Evolutionary conservation across 345 rosid genomes (phyloP), one percentile per base, ranked within the genome.

Genomic region (Clausena lansium): DNA sequence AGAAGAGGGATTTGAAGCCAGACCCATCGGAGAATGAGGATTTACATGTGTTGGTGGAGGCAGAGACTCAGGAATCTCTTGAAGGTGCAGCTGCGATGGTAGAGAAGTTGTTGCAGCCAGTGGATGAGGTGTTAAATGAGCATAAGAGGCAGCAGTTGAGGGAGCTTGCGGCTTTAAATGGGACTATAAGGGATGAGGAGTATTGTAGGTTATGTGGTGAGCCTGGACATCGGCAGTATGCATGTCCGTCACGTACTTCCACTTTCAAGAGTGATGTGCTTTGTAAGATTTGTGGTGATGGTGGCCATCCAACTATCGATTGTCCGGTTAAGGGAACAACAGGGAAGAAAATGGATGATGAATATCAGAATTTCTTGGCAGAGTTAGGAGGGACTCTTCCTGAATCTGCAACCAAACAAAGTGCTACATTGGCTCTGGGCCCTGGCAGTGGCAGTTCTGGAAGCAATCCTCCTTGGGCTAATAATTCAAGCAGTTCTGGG

Each of bases 271-370:
- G 98, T 83, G 99, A 88, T 81, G 99, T 97, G 70, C 97, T 91
- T 74, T 94, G 99, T 80, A 94, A 94, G 91, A 94, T 93, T n/a
- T 94, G 99, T 75, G 93, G 98, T 85, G 99, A 97, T 86, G 98
- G 94, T 78, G 98, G 99, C 64, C 99, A 97, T 71, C 99, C 99
- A 7, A 97, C 98, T 1, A 97, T 94, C 66, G 98, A 97, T 86
- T 97, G 99, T 77, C 99, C 98, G 2, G 87, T 94, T 78, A 97
- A 97, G 88, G 97, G 98, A 74, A 87, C 98, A 13, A 86, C 88
- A 0, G 96, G 99, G 61, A 94, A 97, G 92, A 97, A 91, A 80
- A 97, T 93, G 99, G 99, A 97, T 85, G 99, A 97, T 73, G 98
- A 97, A 74, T 97, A 97, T 82, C 99, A 88, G 87, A 97, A 91